Evolutionary conservation across 441 rosid genomes (phyloP).

Genomic region (Sinapis alba): DNA sequence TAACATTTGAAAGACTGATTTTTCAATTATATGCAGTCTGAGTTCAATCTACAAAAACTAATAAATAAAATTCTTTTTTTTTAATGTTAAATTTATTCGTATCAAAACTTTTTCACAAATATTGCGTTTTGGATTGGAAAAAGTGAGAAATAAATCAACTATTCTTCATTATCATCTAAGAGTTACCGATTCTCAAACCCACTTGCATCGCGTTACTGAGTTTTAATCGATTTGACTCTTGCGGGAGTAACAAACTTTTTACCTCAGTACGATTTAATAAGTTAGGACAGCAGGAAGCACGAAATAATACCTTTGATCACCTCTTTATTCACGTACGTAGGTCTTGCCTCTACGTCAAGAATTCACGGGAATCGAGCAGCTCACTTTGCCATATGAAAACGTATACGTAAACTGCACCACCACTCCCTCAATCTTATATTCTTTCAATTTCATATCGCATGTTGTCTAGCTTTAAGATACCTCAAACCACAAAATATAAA

Average conservation of each 20-base stretch:
- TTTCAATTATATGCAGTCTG: not conserved
- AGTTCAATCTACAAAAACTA: not conserved
- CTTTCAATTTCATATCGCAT: not conserved
- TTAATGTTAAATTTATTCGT: too few species aligned
- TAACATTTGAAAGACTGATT: not conserved
- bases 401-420: slow-evolving; percentile 4
- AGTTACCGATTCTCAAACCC: too few species aligned
- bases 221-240: too few species aligned
- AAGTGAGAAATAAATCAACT: too few species aligned
- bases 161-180: too few species aligned
- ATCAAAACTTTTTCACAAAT: too few species aligned
- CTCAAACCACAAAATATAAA: not conserved
- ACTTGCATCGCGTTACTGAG: too few species aligned
- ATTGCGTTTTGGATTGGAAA: too few species aligned
- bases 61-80: too few species aligned
- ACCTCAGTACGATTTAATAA: not conserved
- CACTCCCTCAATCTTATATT: not conserved
- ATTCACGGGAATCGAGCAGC: slow-evolving; percentile 19
- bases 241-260: not conserved
- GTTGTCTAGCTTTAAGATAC: not conserved
- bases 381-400: not conserved
- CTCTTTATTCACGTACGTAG: not conserved
- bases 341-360: slow-evolving; percentile 7
- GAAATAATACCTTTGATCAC: not conserved
- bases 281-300: not conserved